Percentiles rank a stretch among this genome's conserved stretches.
phyloP scores from a whole-genome alignment of 441 rosid species.

The Raphanus hybrid region DNA sequence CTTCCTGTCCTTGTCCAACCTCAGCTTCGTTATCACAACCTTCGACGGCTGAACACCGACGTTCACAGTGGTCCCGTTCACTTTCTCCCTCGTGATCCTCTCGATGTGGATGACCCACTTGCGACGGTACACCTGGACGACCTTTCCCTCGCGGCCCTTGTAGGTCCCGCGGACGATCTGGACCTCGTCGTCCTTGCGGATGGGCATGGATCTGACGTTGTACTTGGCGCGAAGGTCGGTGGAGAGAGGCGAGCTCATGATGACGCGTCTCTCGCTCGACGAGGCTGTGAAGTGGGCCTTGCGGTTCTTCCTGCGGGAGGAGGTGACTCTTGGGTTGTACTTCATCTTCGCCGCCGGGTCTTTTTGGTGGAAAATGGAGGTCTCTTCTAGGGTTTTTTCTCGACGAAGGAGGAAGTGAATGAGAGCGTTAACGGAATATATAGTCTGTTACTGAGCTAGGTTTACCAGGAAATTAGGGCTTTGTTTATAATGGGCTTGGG shows the following conservation, averaged over 20 bases:
- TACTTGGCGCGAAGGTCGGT: conserved; percentile 73
- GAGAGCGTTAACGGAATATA: neutral
- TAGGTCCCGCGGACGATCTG: conserved; percentile 79
- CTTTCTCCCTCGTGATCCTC: conserved; percentile 84
- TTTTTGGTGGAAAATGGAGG: neutral
- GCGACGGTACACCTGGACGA: conserved; percentile 77
- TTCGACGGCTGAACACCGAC: conserved; percentile 81
- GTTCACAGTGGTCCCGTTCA: conserved; percentile 78
- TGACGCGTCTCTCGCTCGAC: conserved; percentile 67
- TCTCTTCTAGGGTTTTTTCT: conserved; percentile 22
- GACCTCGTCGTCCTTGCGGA: conserved; percentile 85
- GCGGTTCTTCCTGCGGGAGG: conserved; percentile 83
- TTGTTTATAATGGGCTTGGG: neutral
- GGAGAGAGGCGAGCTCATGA: conserved; percentile 77
- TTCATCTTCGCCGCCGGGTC: conserved; percentile 54
- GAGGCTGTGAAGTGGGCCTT: conserved; percentile 87
- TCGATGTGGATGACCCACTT: conserved; percentile 95
- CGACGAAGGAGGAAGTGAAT: neutral
- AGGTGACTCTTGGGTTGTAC: conserved; percentile 77
- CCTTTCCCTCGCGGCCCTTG: conserved; percentile 87
- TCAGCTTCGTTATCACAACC: conserved; percentile 73
- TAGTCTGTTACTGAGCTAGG: conserved; percentile 25
- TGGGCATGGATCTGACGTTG: conserved; percentile 82
- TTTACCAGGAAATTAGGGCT: conserved; percentile 25
- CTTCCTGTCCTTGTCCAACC: conserved; percentile 81